phyloP scores from a whole-genome alignment of 1,284 basidiomycete genomes.

The Veloporphyrellus conicus region DNA sequence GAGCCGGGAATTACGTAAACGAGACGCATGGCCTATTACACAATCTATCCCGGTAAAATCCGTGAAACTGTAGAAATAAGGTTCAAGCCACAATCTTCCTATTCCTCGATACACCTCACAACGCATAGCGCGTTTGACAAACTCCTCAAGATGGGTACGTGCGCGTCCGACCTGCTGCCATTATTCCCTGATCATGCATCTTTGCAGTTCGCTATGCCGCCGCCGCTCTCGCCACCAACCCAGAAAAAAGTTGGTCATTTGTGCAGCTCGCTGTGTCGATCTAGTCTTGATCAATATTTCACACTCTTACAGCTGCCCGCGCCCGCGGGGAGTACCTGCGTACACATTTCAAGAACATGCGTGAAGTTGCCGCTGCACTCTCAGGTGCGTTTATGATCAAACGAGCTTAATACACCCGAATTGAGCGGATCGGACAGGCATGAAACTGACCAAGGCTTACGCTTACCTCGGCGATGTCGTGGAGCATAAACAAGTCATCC shows the following conservation, averaged over 20 bases:
- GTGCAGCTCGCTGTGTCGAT: not conserved
- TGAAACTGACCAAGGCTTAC: constrained; percentile 96
- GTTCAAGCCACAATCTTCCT: constrained; percentile 32
- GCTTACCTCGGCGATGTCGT: constrained; percentile 90
- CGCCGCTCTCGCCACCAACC: constrained; percentile 79
- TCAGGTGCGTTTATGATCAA: constrained; percentile 53
- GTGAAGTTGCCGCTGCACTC: constrained; percentile 87
- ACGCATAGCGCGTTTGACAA: constrained; percentile 25
- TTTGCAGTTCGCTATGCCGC: constrained; percentile 84
- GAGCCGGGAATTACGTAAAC: not conserved
- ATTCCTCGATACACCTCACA: not conserved
- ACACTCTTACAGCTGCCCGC: constrained; percentile 63
- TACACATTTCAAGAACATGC: constrained; percentile 99
- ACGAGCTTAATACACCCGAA: not conserved
- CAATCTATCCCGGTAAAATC: constrained; percentile 18
- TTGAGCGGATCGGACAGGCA: constrained; percentile 48
- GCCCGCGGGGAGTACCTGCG: constrained; percentile 96
- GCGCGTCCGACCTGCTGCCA: not conserved
- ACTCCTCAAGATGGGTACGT: constrained; percentile 35
- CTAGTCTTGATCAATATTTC: constrained; percentile 14
- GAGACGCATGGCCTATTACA: not conserved
- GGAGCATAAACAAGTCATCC: constrained; percentile 96
- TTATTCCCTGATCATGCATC: constrained; percentile 7
- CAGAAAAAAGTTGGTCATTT: constrained; percentile 79
- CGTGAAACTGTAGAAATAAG: constrained; percentile 33